phyloP scores from a whole-genome alignment of 441 rosid genomes.

The Croton setiger region DNA sequence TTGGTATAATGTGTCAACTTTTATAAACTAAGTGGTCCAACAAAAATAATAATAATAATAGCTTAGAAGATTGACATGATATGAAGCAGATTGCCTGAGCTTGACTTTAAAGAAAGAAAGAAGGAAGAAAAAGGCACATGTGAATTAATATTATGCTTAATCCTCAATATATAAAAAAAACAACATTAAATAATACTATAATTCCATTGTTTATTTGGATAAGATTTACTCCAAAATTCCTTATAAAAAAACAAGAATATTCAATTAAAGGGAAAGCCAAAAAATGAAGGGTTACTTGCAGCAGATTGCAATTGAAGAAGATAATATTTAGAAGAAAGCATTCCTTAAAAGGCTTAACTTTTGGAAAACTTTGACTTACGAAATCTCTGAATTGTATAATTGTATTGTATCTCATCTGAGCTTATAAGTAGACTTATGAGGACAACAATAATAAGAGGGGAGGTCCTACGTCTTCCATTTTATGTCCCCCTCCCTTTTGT shows the following conservation, averaged over 20 bases:
- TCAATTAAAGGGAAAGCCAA: no score
- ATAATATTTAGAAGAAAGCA: no score
- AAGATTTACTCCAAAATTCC: no score
- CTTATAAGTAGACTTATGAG: no score
- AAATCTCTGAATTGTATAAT: neutral
- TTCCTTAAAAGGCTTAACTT: neutral
- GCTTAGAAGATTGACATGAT: neutral
- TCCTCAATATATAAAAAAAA: no score
- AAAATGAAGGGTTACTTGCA: conserved; percentile 8
- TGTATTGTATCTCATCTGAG: no score
- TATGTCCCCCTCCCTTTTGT: neutral
- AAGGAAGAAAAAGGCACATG: neutral
- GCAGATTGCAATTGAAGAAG: neutral
- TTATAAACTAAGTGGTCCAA: no score
- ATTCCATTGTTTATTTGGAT: no score
- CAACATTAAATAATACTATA: no score
- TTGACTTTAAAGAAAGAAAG: neutral
- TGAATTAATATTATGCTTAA: neutral
- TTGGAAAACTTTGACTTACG: neutral
- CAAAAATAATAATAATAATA: no score
- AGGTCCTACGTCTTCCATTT: neutral
- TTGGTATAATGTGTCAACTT: no score
- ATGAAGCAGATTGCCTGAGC: neutral
- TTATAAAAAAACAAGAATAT: no score
- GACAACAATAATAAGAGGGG: neutral